Evolutionary conservation across 2,329 filamentous ascomycete genomes (phyloP), one percentile per base, ranked within the genome.

Genomic region (Neoscytalidium dimidiatum): DNA sequence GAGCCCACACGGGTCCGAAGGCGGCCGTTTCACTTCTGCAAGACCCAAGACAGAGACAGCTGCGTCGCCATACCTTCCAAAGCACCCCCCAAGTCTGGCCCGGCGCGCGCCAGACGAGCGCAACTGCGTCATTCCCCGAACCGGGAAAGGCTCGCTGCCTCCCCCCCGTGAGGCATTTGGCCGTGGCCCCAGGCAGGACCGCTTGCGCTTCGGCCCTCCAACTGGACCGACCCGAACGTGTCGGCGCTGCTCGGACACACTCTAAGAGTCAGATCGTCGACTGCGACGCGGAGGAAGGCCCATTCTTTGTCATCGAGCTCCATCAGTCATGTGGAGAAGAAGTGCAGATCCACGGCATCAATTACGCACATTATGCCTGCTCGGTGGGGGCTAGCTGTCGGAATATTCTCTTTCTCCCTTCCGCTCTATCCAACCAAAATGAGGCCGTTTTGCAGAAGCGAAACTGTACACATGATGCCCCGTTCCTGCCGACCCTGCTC

Each of bases 251-350:
- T 46, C 56, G 56, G 56, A 19, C 38, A 35, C 46, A 60, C 56
- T 60, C 56, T 29, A 29, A n/a, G 38, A 58, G 38, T 23, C 26
- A 60, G 56, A 60, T 60, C 56, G 26, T 60, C 56, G 28, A 60
- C 46, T 46, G 56, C 56, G 56, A 58, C 35, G 23, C 35, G 53
- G 21, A 31, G 31, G 31, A 43, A 28, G 35, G 56, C 41, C 56
- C 56, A 31, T 31, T 23, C 56, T 60, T 58, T 60, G 56, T 46
- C 56, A 60, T 60, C 56, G 38, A 17, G 4, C 41, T 44, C 28
- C 41, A 41, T 60, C 56, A 58, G 56, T 60, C 56, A 46, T 60
- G 56, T 60, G 56, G 56, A 60, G 56, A 46, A 60, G 26, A 60
- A 28, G 28, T 46, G 56, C 28, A 60, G 56, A 60, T 60, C 56